Evolutionary conservation across 208 protist genomes (phyloP).

Genomic region (Acanthamoeba culbertsoni): DNA sequence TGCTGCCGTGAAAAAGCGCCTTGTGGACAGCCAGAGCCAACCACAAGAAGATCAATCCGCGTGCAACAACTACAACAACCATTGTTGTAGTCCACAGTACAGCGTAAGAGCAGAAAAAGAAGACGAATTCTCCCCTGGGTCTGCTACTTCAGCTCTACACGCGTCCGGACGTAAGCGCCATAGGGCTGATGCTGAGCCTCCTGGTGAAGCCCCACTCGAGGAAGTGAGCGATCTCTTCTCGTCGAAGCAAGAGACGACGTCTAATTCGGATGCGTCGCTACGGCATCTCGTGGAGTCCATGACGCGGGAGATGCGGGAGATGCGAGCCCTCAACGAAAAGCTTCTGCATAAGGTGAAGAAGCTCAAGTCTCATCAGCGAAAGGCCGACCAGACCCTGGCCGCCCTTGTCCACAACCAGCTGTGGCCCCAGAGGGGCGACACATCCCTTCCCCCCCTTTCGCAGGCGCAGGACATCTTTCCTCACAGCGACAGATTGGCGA

Average conservation of each 20-base stretch:
- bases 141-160: too few relatives aligned
- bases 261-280: background rate
- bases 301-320: background rate
- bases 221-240: too few relatives aligned
- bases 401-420: background rate
- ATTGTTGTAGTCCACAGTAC: too few relatives aligned
- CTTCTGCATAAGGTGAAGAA: background rate
- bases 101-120: too few relatives aligned
- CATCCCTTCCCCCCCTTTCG: too few relatives aligned
- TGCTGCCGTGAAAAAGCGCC: background rate
- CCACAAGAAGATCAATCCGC: too few relatives aligned
- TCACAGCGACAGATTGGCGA: background rate
- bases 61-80: too few relatives aligned
- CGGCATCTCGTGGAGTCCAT: background rate
- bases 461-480: background rate
- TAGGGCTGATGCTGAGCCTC: too few relatives aligned
- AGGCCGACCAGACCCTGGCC: background rate
- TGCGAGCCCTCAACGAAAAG: background rate
- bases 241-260: background rate
- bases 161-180: too few relatives aligned
- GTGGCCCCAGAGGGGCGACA: background rate
- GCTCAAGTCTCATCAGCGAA: background rate
- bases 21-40: background rate
- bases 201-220: too few relatives aligned
- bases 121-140: too few relatives aligned